Base-by-base conservation (phyloP, 805 yeast species). In the Nakazawaea ambrosiae region DNA sequence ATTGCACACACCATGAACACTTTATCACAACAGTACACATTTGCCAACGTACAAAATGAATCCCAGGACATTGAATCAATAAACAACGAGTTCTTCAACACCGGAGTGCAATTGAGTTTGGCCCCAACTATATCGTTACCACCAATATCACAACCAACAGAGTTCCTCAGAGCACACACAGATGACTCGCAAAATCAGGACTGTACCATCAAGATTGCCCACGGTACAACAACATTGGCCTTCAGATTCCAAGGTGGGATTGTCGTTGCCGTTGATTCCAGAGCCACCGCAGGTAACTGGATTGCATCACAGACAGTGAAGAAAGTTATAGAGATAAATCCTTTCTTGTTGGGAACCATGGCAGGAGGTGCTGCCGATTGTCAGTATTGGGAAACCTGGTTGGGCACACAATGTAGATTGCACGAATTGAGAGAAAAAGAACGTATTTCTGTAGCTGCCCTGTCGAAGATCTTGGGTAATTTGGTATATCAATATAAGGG, bases 341-440 rank as follows among this genome's bases (percentile, higher is more conserved):
- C 97, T 37, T 83, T 85, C 59, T 65, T 92, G 46, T 71, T 92
- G 51, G 98, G 98, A 47, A 92, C 98, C 16, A 80, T 92, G 96
- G 98, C 98, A 24, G 98, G 98, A 65, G 97, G 97, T 68, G 98
- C 98, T 34, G 97, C 97, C 23, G 98, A 92, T 65, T 92, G 98
- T 70, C 98, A 92, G 61, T 92, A 71, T 63, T 92, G 98, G 98
- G 97, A 92, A 65, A 86, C 97, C 26, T 92, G 97, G 97, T 73
- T 92, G 43, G 98, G 98, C 45, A 69, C 95, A 14, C 97, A 92
- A 64, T 90, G 97, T 67, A 72, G 98, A 54, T 65, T 92, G 52
- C 95, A 89, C 60, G 98, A 92, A 61, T 72, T 92, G 53, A 76
- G 96, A 57, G 92, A 90, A 60, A 89, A 90, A 63, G 90, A 88